phyloP scores from a whole-genome alignment of 768 basidiomycete genomes.

The Tricholomella constricta region DNA sequence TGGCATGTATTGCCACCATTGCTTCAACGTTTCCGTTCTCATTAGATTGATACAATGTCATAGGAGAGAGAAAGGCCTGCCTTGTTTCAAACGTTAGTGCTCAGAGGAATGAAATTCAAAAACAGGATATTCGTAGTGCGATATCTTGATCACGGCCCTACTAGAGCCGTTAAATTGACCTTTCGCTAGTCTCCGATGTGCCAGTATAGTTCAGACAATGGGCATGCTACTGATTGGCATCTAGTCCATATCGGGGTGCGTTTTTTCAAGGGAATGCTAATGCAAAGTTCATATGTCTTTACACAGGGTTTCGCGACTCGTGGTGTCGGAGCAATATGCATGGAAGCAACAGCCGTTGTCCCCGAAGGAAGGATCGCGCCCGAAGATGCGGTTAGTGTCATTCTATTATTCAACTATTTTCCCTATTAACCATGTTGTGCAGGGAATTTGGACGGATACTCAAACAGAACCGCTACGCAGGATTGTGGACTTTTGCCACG shows the following conservation, averaged over 20 bases:
- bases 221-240: conserved; percentile 83
- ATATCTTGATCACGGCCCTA: neutral
- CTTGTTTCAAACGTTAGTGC: conserved; percentile 66
- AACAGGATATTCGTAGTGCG: conserved; percentile 73
- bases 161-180: neutral
- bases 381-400: conserved; percentile 36
- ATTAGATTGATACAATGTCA: conserved; percentile 14
- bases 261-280: neutral
- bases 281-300: neutral
- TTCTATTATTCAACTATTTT: neutral
- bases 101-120: conserved; percentile 65
- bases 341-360: conserved; percentile 75
- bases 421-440: neutral
- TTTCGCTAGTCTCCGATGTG: conserved; percentile 73
- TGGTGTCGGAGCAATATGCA: conserved; percentile 67
- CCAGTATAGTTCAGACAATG: conserved; percentile 74
- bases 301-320: conserved; percentile 63
- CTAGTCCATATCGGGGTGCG: conserved; percentile 71
- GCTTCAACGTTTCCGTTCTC: neutral
- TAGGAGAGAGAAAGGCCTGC: conserved; percentile 55
- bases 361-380: conserved; percentile 80
- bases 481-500: conserved; percentile 74
- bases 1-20: conserved; percentile 6
- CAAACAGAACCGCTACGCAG: conserved; percentile 72
- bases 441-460: conserved; percentile 75